Evolutionary conservation across 108 stramenopile genomes (phyloP), one percentile per base, ranked within the genome.

Genomic region (Skeletonema menzelii): DNA sequence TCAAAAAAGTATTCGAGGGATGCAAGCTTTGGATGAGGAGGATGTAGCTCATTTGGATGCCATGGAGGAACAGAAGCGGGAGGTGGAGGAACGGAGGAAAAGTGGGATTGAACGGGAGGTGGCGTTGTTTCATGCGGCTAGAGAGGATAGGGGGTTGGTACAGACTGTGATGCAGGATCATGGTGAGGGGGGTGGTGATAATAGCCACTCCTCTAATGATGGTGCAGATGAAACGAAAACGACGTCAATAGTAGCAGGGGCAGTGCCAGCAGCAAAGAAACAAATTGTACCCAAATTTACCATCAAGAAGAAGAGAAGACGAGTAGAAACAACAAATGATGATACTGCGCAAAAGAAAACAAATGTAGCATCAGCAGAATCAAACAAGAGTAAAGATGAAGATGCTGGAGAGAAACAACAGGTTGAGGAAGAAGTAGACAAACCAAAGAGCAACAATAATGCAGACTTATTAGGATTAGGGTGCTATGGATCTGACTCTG

Each of bases 11-110:
- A 82, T 94, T 86, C 64, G 90, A 7, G 90, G 90, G 15, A 88
- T 88, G 28, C 31, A 78, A 2, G 76, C 89, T 3, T 68, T 95
- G 72, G 85, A 95, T 56, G 94, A 92, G 24, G 94, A 95, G 53
- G 94, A 95, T 75, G 75, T 75, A 22, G 94, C 94, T 10, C 89
- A 94, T 70, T 73, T 94, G 57, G 86, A 91, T 70, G 77, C 89
- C 0, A 34, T 94, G 10, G 75, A 86, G 57, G 75, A 76, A 56
- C 81, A 83, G 49, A 69, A 73, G 58, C 38, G 38, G n/a, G 75
- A 88, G 64, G 63, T 70, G 24, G 90, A 89, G 63, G 46, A 69
- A 26, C 44, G 56, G 10, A 79, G 79, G 42, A 76, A 80, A 49
- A 72, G 78, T 53, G 74, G 65, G 32, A 88, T 88, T 8, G 72